Evolutionary conservation across 495 filamentous ascomycete species (phyloP).

Genomic region (Daldinia vernicosa): DNA sequence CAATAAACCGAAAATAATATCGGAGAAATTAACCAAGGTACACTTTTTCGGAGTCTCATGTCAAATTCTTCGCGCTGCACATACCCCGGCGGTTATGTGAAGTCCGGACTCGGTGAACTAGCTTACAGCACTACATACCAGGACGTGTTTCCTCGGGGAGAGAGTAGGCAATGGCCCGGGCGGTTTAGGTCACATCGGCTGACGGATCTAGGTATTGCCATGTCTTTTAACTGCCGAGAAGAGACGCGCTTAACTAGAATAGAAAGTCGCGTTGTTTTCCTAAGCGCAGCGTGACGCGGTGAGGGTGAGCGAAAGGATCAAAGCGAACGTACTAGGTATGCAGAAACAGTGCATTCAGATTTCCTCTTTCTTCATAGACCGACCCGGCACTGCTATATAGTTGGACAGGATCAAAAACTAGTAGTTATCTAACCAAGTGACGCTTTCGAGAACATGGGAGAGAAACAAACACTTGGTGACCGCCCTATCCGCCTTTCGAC

Average conservation of each 20-base stretch:
- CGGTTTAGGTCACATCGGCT: conserved; percentile 26
- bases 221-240: conserved; percentile 33
- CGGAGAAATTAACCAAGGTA: background rate
- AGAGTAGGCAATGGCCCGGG: conserved; percentile 9
- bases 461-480: conserved; percentile 1
- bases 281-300: conserved; percentile 25
- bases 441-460: background rate
- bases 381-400: background rate
- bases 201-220: conserved; percentile 23
- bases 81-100: conserved; percentile 1
- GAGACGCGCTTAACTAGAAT: conserved; percentile 27
- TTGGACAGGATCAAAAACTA: conserved; percentile 1
- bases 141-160: conserved; percentile 6
- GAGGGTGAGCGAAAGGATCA: background rate
- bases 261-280: conserved; percentile 31
- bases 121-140: conserved; percentile 11
- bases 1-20: background rate
- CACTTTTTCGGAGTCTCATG: background rate
- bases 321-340: background rate
- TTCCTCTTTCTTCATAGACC: background rate
- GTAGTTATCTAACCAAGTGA: background rate
- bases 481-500: conserved; percentile 6
- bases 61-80: background rate
- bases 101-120: conserved; percentile 29
- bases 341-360: background rate